phyloP scores from a whole-genome alignment of 2,329 filamentous ascomycete species.

The Colletotrichum tamarilloi region DNA sequence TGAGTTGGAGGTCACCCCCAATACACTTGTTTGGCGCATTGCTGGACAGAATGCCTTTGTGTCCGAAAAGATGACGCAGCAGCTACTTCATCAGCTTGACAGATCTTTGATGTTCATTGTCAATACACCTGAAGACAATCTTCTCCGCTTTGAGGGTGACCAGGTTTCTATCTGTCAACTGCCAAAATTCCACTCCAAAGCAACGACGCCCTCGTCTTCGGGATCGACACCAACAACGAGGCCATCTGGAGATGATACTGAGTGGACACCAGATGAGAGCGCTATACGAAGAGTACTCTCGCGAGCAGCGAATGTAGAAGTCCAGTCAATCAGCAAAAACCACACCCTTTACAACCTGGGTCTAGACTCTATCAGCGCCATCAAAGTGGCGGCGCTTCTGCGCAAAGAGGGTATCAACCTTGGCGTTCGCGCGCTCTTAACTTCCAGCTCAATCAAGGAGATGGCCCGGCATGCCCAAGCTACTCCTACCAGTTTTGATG shows the following conservation, averaged over 20 bases:
- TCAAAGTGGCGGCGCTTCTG: constrained; percentile 81
- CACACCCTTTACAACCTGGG: constrained; percentile 85
- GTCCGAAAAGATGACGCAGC: constrained; percentile 54
- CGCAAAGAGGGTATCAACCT: constrained; percentile 71
- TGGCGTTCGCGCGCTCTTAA: constrained; percentile 77
- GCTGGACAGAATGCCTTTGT: constrained; percentile 73
- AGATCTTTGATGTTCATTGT: constrained; percentile 68
- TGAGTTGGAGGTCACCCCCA: constrained; percentile 75
- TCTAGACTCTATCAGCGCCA: constrained; percentile 90
- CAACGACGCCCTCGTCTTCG: background rate
- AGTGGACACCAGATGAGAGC: constrained; percentile 50
- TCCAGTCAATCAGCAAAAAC: constrained; percentile 66
- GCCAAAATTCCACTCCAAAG: constrained; percentile 49
- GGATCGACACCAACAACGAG: background rate
- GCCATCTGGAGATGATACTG: background rate
- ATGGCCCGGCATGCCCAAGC: constrained; percentile 60
- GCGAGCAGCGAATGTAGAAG: constrained; percentile 69
- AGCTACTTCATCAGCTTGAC: constrained; percentile 71
- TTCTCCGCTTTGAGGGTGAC: constrained; percentile 64
- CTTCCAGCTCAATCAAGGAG: constrained; percentile 70
- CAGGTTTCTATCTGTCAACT: constrained; percentile 75
- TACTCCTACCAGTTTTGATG: background rate
- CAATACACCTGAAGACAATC: constrained; percentile 54
- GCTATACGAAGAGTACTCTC: constrained; percentile 61
- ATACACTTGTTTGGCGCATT: constrained; percentile 74